Evolutionary conservation across 1,139 yeast species (phyloP), one percentile per base, ranked within the genome.

Genomic region (Yueomyces sp.): DNA sequence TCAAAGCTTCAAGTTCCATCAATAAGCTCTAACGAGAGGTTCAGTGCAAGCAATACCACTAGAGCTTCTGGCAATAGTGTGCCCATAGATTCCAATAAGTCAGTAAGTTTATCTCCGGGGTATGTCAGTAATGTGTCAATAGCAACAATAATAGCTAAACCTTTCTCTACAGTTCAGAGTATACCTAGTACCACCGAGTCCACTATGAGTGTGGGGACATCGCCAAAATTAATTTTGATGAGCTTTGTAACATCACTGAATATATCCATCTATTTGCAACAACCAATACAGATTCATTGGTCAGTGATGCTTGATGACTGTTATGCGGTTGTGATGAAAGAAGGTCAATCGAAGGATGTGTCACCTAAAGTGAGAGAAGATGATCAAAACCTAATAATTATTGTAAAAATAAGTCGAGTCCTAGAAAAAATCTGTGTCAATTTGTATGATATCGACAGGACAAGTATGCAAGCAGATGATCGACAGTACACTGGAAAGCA

Each of bases 391-490:
- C 59, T 84, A 42, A 83, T 85, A 0, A 54, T 70, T 2, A 73
- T 81, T 58, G 76, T 82, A 8, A 70, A 80, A 48, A 55, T 85
- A 47, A 76, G 76, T 48, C 72, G 73, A 45, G 57, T 75, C 27
- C 64, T 82, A 51, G 95, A 86, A 51, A 73, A 72, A 43, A 76
- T 82, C 36, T 81, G 78, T 52, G 67, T 66, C 37, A 64, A 72
- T 30, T 62, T 79, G 42, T 63, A 64, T 33, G 49, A 50, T 2
- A 57, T 76, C 35, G 51, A 46, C 38, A 48, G 44, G 2, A 46
- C 49, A 26, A 37, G 48, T 1, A 52, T 50, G 7, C 47, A 54
- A 2, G 52, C 50, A 28, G 49, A 48, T 19, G 52, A 50, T 37
- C 44, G 45, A 11, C 56, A 55, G 25, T 46, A 44, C 26, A 46